Evolutionary conservation across 148 eudicot species (phyloP).

Genomic region (Pharnaceum exiguum): DNA sequence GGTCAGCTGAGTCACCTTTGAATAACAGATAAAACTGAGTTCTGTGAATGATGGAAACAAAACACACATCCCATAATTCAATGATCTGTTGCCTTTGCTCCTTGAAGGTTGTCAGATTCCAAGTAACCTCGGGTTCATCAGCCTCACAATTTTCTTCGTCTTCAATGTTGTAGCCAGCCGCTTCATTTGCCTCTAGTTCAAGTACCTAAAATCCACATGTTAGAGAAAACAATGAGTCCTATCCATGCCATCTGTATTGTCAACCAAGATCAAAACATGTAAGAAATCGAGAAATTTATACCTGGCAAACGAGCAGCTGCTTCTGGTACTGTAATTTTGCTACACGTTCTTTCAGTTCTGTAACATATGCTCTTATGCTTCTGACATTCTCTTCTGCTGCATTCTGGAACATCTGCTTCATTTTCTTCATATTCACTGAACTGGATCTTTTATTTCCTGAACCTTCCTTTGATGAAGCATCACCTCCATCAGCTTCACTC

Average conservation of each 20-base stretch:
- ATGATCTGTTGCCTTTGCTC: conserved; percentile 86
- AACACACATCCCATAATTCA: conserved; percentile 79
- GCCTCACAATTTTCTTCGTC: conserved; percentile 33
- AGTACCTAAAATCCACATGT: conserved; percentile 37
- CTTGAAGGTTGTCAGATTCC: conserved; percentile 52
- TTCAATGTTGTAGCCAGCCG: conserved; percentile 45
- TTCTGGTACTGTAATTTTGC: conserved; percentile 91
- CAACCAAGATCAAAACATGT: too few relatives aligned
- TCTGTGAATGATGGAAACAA: conserved; percentile 86
- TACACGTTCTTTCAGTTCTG: conserved; percentile 87
- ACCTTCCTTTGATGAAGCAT: conserved; percentile 72
- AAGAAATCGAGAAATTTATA: conserved; percentile 20
- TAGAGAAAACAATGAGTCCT: not conserved
- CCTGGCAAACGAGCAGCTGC: conserved; percentile 93
- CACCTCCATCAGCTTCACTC: conserved; percentile 57
- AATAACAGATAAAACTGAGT: conserved; percentile 79
- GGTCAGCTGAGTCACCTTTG: conserved; percentile 80
- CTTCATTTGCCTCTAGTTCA: conserved; percentile 74
- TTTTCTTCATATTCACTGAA: conserved; percentile 91
- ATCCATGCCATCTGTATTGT: too few relatives aligned
- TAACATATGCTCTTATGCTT: conserved; percentile 80
- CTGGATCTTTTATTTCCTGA: conserved; percentile 56
- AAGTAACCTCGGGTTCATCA: conserved; percentile 52
- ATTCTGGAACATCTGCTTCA: conserved; percentile 91
- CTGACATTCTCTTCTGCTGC: conserved; percentile 94